A percentile compares a stretch with the other conserved stretches of the same genome.
Evolutionary conservation across 225 moss, liverwort and hornwort species (phyloP).

Genomic region (Bryum argenteum): DNA sequence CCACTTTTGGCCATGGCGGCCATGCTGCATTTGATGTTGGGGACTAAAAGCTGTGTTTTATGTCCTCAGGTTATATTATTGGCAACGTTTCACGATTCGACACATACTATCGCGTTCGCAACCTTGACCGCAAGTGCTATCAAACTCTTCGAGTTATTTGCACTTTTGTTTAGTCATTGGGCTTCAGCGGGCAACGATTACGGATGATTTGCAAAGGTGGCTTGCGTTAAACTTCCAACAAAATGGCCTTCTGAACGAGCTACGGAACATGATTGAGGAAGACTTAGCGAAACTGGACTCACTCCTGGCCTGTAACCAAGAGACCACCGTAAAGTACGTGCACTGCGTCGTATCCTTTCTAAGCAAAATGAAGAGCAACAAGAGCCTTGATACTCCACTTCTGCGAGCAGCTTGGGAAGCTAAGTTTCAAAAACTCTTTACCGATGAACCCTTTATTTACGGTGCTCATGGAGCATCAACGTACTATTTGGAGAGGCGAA

Average conservation of each 20-base stretch:
- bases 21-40: too few relatives aligned
- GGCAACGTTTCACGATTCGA: constrained; percentile 56
- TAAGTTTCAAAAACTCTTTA: constrained; percentile 53
- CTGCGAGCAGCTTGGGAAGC: constrained; percentile 45
- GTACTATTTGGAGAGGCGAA: constrained; percentile 48
- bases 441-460: constrained; percentile 30
- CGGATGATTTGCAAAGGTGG: constrained; percentile 30
- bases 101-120: constrained; percentile 49
- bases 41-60: constrained; percentile 8
- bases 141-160: constrained; percentile 49
- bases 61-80: constrained; percentile 48
- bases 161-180: constrained; percentile 54
- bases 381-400: constrained; percentile 18
- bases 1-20: too few relatives aligned
- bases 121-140: constrained; percentile 44
- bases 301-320: constrained; percentile 60
- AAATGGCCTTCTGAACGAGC: constrained; percentile 32
- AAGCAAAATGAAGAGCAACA: constrained; percentile 31
- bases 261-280: constrained; percentile 48
- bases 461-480: constrained; percentile 43
- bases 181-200: constrained; percentile 22
- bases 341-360: constrained; percentile 47
- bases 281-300: constrained; percentile 51
- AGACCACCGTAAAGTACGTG: constrained; percentile 48
- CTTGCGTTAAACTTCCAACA: constrained; percentile 30